Evolutionary conservation across 2,329 filamentous ascomycete genomes (phyloP).

Genomic region (Arthroderma uncinatum): DNA sequence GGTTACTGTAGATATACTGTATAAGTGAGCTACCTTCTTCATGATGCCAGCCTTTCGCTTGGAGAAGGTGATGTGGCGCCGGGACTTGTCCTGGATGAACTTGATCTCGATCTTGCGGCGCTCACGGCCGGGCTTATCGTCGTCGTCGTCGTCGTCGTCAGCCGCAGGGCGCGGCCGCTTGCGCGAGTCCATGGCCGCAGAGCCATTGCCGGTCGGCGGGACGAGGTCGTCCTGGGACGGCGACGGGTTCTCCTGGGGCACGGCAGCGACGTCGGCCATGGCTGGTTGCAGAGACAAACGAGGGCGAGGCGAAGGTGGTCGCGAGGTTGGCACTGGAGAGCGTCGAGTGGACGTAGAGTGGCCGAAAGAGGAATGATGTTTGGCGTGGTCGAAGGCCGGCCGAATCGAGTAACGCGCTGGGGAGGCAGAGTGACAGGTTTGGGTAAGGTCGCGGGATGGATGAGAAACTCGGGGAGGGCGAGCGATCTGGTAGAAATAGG

Average conservation of each 20-base stretch:
- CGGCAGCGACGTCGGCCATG: slow-evolving; percentile 72
- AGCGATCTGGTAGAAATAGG: slow-evolving; percentile 7
- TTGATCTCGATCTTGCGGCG: slow-evolving; percentile 99
- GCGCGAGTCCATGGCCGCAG: slow-evolving; percentile 54
- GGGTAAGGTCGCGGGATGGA: slow-evolving; percentile 12
- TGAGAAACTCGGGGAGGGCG: slow-evolving; percentile 21
- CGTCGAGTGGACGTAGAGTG: slow-evolving; percentile 13
- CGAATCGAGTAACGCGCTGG: slow-evolving; percentile 40
- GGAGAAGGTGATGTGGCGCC: slow-evolving; percentile 97
- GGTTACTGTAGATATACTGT: background rate
- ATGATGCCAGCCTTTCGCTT: slow-evolving; percentile 99
- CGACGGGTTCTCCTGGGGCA: slow-evolving; percentile 63
- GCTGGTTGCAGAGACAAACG: slow-evolving; percentile 10
- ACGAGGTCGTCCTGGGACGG: slow-evolving; percentile 62
- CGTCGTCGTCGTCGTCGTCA: slow-evolving; percentile 90
- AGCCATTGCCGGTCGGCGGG: slow-evolving; percentile 59
- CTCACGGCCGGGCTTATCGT: slow-evolving; percentile 95
- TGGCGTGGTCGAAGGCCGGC: slow-evolving; percentile 27
- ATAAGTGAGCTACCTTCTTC: slow-evolving; percentile 95
- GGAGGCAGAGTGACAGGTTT: slow-evolving; percentile 20
- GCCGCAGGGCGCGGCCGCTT: slow-evolving; percentile 76
- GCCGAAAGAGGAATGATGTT: slow-evolving; percentile 38
- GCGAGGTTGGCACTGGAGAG: slow-evolving; percentile 9
- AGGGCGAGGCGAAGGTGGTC: slow-evolving; percentile 1
- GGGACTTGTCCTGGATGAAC: slow-evolving; percentile 99